Base-by-base conservation (phyloP, 2,329 filamentous ascomycete species). In the Aspergillus persii region DNA sequence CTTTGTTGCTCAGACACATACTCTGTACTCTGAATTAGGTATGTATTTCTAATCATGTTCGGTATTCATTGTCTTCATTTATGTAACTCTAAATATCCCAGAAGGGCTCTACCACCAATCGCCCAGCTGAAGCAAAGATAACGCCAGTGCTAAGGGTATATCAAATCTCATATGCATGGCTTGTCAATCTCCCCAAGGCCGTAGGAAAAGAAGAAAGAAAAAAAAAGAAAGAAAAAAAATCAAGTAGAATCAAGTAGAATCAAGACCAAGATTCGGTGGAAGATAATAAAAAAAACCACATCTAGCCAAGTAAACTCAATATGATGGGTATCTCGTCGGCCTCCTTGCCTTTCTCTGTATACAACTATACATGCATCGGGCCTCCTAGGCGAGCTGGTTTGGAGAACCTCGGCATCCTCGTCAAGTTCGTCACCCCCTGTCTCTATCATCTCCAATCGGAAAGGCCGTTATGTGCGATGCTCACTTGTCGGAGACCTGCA, bases 241-340 rank as follows among this genome's bases (percentile, higher is more conserved):
- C 9, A 36, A 36, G 12, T 36, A 8, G 33, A 11, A 12, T 23
- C 18, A 8, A 46, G 26, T 46, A 54, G 2, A 18, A 33, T n/a
- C 11, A 48, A 47, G 39, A 29, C 7, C 29, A 12, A 49, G 29
- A 47, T 48, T 27, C 26, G 39, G 31, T 50, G 49, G 9, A 30
- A 15, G 18, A 50, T 31, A 15, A 57, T 44, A 36, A 15, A 23
- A 39, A 46, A n/a, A n/a, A 39, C 53, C 46, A 44, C 48, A 50
- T 63, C 53, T 62, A 60, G 36, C 51, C 59, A 61, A 57, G 48
- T 36, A 61, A 59, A 54, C 48, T 59, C 26, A 55, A 51, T 59
- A 58, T 57, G 52, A 61, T 54, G 59, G 61, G 59, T 61, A 61
- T 63, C 61, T 63, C 59, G 57, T 47, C 44, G 18, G 60, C 59